Percentiles rank a stretch among this genome's conserved stretches.
Conservation (phyloP, 1,284 basidiomycete genomes). For the Cryptococcus jaspeensis region DNA sequence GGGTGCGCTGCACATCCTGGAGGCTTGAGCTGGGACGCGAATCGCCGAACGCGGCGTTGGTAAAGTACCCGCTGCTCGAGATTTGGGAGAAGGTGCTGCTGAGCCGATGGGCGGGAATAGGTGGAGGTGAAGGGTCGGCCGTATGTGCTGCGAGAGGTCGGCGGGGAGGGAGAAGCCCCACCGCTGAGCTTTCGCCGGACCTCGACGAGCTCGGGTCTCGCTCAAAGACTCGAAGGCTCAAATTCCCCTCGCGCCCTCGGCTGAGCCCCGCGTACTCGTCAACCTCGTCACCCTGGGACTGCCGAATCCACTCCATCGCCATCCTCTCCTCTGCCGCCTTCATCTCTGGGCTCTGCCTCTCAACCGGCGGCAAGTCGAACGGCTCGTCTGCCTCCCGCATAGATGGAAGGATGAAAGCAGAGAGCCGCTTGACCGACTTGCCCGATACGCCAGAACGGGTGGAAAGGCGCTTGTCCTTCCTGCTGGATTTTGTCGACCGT, state of each 20-base stretch:
- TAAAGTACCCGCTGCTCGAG: no score
- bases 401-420: neutral
- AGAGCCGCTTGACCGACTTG: neutral
- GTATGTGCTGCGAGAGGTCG: neutral
- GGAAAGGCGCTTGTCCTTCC: neutral
- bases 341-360: neutral
- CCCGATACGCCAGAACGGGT: neutral
- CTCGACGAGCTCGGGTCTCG: no score
- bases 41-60: no score
- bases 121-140: no score
- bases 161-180: neutral
- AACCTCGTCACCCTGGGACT: neutral
- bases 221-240: no score
- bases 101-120: no score
- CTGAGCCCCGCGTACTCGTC: neutral
- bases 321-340: constrained; percentile 6
- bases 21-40: no score
- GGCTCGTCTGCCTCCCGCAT: neutral
- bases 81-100: no score
- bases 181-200: neutral
- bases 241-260: no score
- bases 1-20: no score
- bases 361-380: neutral
- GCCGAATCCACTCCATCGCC: constrained; percentile 21
- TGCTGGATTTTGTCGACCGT: neutral